A percentile compares a stretch with the other conserved stretches of the same genome.
Evolutionary conservation across 2,329 filamentous ascomycete genomes (phyloP).

Genomic region (Aspergillus ochraceoroseus): DNA sequence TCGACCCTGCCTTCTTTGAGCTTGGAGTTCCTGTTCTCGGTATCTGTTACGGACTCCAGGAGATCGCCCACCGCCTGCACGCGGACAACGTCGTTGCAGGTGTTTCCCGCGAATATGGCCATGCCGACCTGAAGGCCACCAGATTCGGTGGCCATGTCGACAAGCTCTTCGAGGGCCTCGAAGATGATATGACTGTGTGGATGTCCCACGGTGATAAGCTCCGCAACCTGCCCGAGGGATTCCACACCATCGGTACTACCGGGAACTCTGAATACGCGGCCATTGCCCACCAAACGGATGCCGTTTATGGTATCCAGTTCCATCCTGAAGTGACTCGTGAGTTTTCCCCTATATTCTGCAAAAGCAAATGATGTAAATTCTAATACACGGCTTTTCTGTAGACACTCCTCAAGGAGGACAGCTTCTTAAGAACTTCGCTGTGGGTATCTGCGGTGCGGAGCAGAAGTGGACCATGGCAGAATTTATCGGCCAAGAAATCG

Average conservation of each 20-base stretch:
- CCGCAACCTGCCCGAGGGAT: conserved; percentile 64
- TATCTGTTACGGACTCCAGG: conserved; percentile 63
- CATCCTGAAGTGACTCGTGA: conserved; percentile 71
- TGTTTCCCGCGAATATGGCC: conserved; percentile 65
- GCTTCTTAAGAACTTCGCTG: conserved; percentile 74
- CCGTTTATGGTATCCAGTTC: conserved; percentile 78
- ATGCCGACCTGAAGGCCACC: conserved; percentile 61
- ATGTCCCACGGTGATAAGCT: conserved; percentile 94
- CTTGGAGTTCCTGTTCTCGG: conserved; percentile 59
- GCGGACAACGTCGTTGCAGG: conserved; percentile 64
- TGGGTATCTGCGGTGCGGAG: conserved; percentile 71
- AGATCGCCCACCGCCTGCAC: conserved; percentile 66
- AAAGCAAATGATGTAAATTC: neutral
- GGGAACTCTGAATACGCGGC: conserved; percentile 72
- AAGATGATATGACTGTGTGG: conserved; percentile 66
- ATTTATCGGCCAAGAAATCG: conserved; percentile 76
- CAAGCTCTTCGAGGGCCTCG: conserved; percentile 70
- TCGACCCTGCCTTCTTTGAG: conserved; percentile 76
- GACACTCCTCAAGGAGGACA: conserved; percentile 56
- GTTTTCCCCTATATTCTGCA: neutral
- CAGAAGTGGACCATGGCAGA: conserved; percentile 80
- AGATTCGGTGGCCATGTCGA: conserved; percentile 60
- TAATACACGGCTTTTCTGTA: neutral
- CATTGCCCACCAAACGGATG: conserved; percentile 55
- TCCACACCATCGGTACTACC: conserved; percentile 69